These are phyloP conservation scores for Tolypocladium ovalisporum DNA, from an alignment of 2,329 filamentous ascomycete species.

Conservation along the genomic window DNA sequence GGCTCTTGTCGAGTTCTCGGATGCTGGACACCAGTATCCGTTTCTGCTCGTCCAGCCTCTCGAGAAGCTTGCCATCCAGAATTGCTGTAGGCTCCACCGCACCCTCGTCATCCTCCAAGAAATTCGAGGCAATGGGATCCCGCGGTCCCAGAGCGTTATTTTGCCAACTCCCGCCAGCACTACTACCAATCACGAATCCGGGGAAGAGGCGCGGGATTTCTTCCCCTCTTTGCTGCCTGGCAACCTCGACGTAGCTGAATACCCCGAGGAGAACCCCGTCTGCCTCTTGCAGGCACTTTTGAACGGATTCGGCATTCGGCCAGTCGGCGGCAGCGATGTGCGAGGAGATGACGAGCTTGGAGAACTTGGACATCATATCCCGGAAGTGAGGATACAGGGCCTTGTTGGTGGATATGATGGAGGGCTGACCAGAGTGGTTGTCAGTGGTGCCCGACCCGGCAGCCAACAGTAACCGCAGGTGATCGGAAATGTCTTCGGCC, in stretches of 20 bases:
- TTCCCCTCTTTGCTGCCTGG: slow-evolving; percentile 83
- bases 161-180: slow-evolving; percentile 78
- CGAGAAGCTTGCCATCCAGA: slow-evolving; percentile 67
- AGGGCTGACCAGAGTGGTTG: slow-evolving; percentile 96
- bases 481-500: slow-evolving; percentile 97
- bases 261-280: slow-evolving; percentile 91
- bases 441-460: slow-evolving; percentile 95
- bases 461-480: slow-evolving; percentile 83
- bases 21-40: slow-evolving; percentile 77
- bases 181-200: slow-evolving; percentile 83
- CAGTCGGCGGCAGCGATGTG: slow-evolving; percentile 96
- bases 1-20: slow-evolving; percentile 74
- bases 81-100: slow-evolving; percentile 58
- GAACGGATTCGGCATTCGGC: slow-evolving; percentile 84
- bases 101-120: slow-evolving; percentile 73
- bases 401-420: slow-evolving; percentile 98
- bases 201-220: slow-evolving; percentile 88
- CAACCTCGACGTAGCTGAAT: slow-evolving; percentile 92
- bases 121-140: slow-evolving; percentile 69
- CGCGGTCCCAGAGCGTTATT: slow-evolving; percentile 54
- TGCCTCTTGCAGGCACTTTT: slow-evolving; percentile 95
- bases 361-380: slow-evolving; percentile 99
- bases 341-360: slow-evolving; percentile 95
- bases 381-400: slow-evolving; percentile 93
- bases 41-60: slow-evolving; percentile 77